phyloP scores from a whole-genome alignment of 1,139 yeast species.

The Geotrichum australiense region DNA sequence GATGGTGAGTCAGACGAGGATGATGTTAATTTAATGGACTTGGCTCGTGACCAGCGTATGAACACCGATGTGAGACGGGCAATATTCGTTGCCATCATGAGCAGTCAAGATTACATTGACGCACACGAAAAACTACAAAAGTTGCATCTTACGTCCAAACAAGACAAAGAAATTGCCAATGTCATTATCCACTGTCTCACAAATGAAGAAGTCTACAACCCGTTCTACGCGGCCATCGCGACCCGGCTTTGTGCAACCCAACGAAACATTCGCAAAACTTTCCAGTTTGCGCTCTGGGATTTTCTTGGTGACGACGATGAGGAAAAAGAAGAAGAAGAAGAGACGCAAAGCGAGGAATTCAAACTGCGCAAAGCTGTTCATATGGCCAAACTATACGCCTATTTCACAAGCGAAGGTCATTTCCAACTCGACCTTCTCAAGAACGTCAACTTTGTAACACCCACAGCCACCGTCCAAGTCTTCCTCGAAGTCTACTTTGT shows the following conservation, averaged over 20 bases:
- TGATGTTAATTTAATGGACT: conserved; percentile 81
- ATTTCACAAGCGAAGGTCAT: conserved; percentile 62
- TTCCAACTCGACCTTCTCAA: conserved; percentile 67
- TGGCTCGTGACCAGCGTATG: conserved; percentile 85
- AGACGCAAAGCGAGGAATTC: conserved; percentile 36
- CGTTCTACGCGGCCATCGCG: conserved; percentile 81
- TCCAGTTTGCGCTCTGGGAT: conserved; percentile 91
- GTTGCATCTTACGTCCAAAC: conserved; percentile 69
- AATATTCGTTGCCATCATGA: conserved; percentile 87
- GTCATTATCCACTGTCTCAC: conserved; percentile 81
- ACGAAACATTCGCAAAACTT: conserved; percentile 64
- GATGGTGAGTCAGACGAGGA: conserved; percentile 65
- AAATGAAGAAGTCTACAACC: conserved; percentile 79
- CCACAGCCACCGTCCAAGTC: conserved; percentile 55
- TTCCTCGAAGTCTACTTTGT: conserved; percentile 70
- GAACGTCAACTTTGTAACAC: conserved; percentile 66
- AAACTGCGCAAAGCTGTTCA: conserved; percentile 57
- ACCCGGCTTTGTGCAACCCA: conserved; percentile 65
- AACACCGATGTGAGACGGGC: conserved; percentile 94
- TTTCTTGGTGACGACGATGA: conserved; percentile 47
- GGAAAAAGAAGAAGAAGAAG: conserved; percentile 6
- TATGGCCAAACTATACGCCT: conserved; percentile 74
- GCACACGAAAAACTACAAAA: conserved; percentile 79
- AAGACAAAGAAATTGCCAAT: conserved; percentile 79
- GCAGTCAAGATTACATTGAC: conserved; percentile 87